Percentiles rank a stretch among this genome's conserved stretches.
phyloP scores from a whole-genome alignment of 257 asterid species.

The Sherardia arvensis region DNA sequence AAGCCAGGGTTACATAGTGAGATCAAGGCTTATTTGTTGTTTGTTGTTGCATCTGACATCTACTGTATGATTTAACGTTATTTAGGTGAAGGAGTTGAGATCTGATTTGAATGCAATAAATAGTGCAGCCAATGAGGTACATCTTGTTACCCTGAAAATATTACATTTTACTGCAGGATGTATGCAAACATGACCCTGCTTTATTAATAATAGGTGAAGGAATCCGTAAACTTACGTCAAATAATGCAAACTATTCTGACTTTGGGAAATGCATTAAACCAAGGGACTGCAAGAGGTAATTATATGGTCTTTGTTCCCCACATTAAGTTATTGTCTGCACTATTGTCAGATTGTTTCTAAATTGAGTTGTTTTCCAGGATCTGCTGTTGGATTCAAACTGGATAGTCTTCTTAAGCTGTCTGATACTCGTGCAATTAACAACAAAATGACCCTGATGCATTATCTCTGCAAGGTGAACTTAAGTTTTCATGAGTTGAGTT shows the following conservation, averaged over 20 bases:
- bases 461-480: conserved; percentile 86
- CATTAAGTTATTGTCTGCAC: conserved; percentile 10
- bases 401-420: conserved; percentile 98
- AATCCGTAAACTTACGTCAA: conserved; percentile 73
- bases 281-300: conserved; percentile 96
- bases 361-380: conserved; percentile 38
- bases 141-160: background rate
- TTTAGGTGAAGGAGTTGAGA: conserved; percentile 79
- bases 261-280: conserved; percentile 93
- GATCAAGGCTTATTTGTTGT: background rate
- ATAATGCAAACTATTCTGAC: conserved; percentile 97
- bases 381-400: conserved; percentile 96
- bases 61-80: conserved; percentile 14
- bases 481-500: background rate
- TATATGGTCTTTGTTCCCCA: conserved; percentile 7
- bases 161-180: background rate
- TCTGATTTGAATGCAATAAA: conserved; percentile 61
- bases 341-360: conserved; percentile 12
- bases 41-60: background rate
- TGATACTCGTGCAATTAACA: conserved; percentile 97
- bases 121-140: conserved; percentile 85
- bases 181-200: background rate
- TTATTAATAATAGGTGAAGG: conserved; percentile 62
- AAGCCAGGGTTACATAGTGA: too few species aligned
- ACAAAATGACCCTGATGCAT: conserved; percentile 96